Conservation (phyloP, 2,329 filamentous ascomycete species). For the Beauveria pseudobassiana region DNA sequence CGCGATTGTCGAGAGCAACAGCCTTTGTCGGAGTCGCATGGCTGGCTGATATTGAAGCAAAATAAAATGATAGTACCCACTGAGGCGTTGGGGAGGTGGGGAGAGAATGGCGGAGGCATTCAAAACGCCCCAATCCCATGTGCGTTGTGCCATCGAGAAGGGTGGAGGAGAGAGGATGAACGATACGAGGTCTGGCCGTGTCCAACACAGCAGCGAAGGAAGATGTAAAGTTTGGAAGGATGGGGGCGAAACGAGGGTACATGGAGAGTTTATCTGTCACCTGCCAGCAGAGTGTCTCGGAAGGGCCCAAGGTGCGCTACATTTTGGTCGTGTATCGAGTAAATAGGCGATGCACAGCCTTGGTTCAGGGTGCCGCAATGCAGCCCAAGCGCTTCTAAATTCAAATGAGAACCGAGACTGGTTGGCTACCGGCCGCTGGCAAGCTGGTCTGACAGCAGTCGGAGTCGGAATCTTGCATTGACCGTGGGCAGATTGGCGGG, state of each 20-base stretch:
- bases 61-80: slow-evolving; percentile 6
- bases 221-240: background rate
- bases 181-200: background rate
- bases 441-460: background rate
- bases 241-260: slow-evolving; percentile 4
- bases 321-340: background rate
- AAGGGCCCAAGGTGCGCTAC: background rate
- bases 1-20: background rate
- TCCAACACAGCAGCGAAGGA: background rate
- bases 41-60: slow-evolving; percentile 5
- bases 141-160: background rate
- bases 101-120: background rate
- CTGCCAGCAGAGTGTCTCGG: slow-evolving; percentile 5
- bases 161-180: background rate
- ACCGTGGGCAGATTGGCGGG: background rate
- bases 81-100: background rate
- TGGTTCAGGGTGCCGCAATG: background rate
- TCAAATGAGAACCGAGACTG: background rate
- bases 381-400: background rate
- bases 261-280: background rate
- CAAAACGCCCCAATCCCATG: background rate
- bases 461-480: background rate
- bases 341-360: background rate
- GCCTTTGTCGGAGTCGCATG: slow-evolving; percentile 1
- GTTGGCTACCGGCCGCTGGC: background rate